phyloP scores from a whole-genome alignment of 768 basidiomycete species.

The Agaricus blazei region DNA sequence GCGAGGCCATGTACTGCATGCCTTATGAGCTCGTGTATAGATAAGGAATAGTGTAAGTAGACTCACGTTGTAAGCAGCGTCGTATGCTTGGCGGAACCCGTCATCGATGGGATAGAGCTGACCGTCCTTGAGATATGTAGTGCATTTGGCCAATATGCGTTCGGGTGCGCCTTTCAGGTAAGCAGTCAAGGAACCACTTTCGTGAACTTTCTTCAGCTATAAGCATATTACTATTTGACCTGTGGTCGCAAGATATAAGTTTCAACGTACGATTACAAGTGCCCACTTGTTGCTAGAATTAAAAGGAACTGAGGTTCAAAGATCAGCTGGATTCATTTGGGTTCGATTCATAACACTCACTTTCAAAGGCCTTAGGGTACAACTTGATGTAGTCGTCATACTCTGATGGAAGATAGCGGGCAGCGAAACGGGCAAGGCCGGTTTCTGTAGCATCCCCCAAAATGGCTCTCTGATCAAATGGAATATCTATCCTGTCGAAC shows the following conservation, averaged over 20 bases:
- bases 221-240: neutral
- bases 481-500: slow-evolving; percentile 59
- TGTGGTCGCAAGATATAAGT: neutral
- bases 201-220: slow-evolving; percentile 53
- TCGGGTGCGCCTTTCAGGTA: slow-evolving; percentile 72
- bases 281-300: slow-evolving; percentile 76
- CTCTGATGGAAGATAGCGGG: slow-evolving; percentile 41
- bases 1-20: slow-evolving; percentile 67
- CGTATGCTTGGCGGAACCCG: slow-evolving; percentile 47
- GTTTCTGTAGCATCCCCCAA: slow-evolving; percentile 75
- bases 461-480: slow-evolving; percentile 56
- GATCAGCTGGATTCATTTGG: neutral
- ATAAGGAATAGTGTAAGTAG: neutral
- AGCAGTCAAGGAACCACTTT: slow-evolving; percentile 40
- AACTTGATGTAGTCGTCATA: slow-evolving; percentile 50
- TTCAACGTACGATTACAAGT: slow-evolving; percentile 49
- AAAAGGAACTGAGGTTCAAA: slow-evolving; percentile 45
- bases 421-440: slow-evolving; percentile 65
- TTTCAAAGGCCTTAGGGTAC: slow-evolving; percentile 60
- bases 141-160: slow-evolving; percentile 60
- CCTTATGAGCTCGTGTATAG: no score
- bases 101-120: slow-evolving; percentile 43
- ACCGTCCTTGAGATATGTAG: slow-evolving; percentile 54
- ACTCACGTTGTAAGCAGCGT: slow-evolving; percentile 57
- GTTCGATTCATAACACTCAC: slow-evolving; percentile 16